Evolutionary conservation across 1,139 yeast genomes (phyloP), one percentile per base, ranked within the genome.

Genomic region (Spencermartinsiella ligniputridi): DNA sequence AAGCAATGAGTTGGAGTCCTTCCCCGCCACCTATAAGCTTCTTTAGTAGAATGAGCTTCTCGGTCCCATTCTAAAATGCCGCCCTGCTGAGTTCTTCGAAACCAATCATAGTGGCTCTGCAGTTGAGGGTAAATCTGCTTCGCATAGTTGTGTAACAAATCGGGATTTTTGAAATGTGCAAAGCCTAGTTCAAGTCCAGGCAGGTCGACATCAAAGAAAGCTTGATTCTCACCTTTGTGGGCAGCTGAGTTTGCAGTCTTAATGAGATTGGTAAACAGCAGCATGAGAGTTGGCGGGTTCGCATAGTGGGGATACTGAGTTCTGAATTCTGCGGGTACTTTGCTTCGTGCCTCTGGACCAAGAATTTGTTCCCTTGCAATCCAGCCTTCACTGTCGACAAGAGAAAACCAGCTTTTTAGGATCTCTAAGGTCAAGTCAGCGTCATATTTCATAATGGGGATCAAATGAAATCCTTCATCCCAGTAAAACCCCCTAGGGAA

Each of bases 401-500:
- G 68, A 35, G 76, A 68, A 61, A 92, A 84, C 99, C 99, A 92
- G 39, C 96, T 85, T 57, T 83, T 76, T 48, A 89, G 63, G 21
- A 92, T 81, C 52, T 88, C 96, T 49, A 90, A 69, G 0, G 82
- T 88, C 37, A 92, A 70, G 59, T 89, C 96, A 8, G 88, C 76
- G 63, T 92, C 98, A 62, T 83, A 90, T 42, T 83, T 82, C 52
- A 87, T 65, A 30, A 92, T 70, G 2, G 96, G 96, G 34, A 90
- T 70, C 51, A 92, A 71, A 62, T 92, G 96, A 66, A 92, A 92
- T 0, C 99, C 99, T 67, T 94, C 98, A 64, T 94, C 99, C 99
- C 99, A 92, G 60, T 87, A 87, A 60, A 92, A 92, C 0, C 99
- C 99, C 52, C 98, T 75, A 6, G 98, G 97, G 66, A 92, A 92